A percentile compares a stretch with the other conserved stretches of the same genome.
Evolutionary conservation across 2,329 filamentous ascomycete genomes (phyloP).

Genomic region (Talaromyces albobiverticillius): DNA sequence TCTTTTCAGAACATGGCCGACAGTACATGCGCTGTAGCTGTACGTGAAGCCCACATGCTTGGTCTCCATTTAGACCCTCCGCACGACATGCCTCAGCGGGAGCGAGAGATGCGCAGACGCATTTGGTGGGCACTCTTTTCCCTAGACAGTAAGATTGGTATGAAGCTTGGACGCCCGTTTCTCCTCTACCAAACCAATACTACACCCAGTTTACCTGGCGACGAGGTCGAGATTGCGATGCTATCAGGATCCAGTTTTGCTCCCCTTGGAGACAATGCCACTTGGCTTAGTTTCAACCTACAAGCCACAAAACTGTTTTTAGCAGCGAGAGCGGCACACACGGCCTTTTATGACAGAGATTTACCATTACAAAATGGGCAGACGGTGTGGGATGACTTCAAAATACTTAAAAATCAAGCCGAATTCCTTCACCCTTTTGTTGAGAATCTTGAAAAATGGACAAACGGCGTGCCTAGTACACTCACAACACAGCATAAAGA

Average conservation of each 20-base stretch:
- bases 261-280: constrained; percentile 32
- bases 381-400: constrained; percentile 30
- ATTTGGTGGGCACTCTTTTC: constrained; percentile 54
- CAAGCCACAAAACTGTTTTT: constrained; percentile 36
- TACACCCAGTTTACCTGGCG: constrained; percentile 37
- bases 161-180: constrained; percentile 49
- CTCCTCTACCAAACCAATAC: constrained; percentile 31
- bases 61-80: constrained; percentile 50
- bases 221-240: constrained; percentile 30
- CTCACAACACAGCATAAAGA: constrained; percentile 38
- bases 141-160: constrained; percentile 47
- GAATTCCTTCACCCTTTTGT: constrained; percentile 27
- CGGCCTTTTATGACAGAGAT: constrained; percentile 33
- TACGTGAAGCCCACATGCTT: constrained; percentile 47
- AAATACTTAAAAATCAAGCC: constrained; percentile 31
- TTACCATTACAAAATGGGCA: constrained; percentile 22
- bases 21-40: constrained; percentile 37
- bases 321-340: constrained; percentile 31
- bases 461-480: constrained; percentile 33
- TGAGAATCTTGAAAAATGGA: constrained; percentile 31
- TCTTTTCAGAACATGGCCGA: constrained; percentile 51
- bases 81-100: constrained; percentile 24
- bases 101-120: constrained; percentile 48
- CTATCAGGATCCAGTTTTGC: constrained; percentile 32
- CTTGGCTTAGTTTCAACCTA: constrained; percentile 39